Evolutionary conservation across 2,329 filamentous ascomycete genomes (phyloP).

Genomic region (Colletotrichum spaethianum): DNA sequence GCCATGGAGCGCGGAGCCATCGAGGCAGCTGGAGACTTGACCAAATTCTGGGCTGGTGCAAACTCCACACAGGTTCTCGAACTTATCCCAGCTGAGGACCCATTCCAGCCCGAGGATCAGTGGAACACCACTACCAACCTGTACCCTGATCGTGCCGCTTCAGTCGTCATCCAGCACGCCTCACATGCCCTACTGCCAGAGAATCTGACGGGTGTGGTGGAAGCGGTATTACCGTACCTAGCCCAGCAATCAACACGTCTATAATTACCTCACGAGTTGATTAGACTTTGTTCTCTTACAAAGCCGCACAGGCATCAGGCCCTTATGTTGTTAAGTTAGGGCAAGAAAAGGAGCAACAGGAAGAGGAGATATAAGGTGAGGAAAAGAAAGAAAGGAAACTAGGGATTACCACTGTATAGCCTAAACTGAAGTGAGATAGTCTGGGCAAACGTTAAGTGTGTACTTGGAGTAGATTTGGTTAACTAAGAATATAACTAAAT

Average conservation of each 20-base stretch:
- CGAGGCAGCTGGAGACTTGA: not conserved
- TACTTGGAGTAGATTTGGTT: too few species aligned
- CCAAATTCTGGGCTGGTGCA: not conserved
- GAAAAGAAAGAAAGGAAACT: too few species aligned
- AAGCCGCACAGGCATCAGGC: too few species aligned
- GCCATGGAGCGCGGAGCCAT: not conserved
- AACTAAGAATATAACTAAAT: too few species aligned
- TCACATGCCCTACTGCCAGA: conserved; percentile 7
- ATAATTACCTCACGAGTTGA: not conserved
- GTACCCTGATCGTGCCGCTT: not conserved
- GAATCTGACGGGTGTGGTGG: not conserved
- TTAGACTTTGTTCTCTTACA: too few species aligned
- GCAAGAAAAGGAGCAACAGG: too few species aligned
- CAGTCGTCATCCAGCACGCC: not conserved
- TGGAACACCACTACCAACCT: not conserved
- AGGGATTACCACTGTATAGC: too few species aligned
- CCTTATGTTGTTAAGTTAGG: too few species aligned
- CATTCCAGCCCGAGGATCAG: not conserved
- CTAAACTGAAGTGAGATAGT: too few species aligned
- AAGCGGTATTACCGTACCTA: not conserved
- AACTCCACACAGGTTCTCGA: conserved; percentile 7
- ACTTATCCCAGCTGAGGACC: not conserved
- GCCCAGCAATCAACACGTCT: not conserved
- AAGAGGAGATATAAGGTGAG: too few species aligned
- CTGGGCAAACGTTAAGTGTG: too few species aligned